Evolutionary conservation across 305 asterid species (phyloP), one percentile per base, ranked within the genome.

Genomic region (Fraxinus latifolia): DNA sequence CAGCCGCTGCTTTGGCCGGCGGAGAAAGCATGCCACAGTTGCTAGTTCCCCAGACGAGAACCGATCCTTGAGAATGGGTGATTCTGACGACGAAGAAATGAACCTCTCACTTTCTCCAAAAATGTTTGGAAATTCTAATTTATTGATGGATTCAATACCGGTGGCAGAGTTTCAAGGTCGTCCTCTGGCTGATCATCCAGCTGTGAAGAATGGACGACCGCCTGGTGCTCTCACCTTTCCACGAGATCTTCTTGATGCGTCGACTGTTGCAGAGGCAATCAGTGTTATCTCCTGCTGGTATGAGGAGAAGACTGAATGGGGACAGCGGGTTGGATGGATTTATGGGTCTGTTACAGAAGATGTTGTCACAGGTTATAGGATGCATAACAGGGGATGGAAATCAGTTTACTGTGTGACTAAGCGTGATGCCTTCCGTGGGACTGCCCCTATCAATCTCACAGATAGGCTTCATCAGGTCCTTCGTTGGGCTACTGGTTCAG

Each of bases 401-500:
- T 90, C 94, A 0, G 83, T 92, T 31, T 92, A 92, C 84, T 92
- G 94, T 21, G 93, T 92, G 79, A 92, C 96, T 0, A 91, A 90
- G 72, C 93, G 93, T 0, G 96, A 92, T 23, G 96, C 96, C 68
- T 92, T 92, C 84, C 96, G 96, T 14, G 96, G 96, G 72, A 89
- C 96, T 0, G 96, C 96, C 37, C 96, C 96, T 7, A 92, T 92
- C 83, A 92, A 92, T 77, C 93, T 91, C 77, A 91, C 95, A 0
- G 95, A 91, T 79, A 77, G 95, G 87, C 96, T 92, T 82, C 96
- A 92, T 65, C 96, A 92, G 83, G 96, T 92, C 82, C 92, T 92
- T 44, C 94, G 96, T 1, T 92, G 96, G 96, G 96, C 96, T 11
- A 92, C 96, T 2, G 96, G 96, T 23, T 92, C 96, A 1, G 96